These are phyloP conservation scores for Globisporangium irregulare DNA, from an alignment of 352 stramenopile species.

Conservation along the genomic window DNA sequence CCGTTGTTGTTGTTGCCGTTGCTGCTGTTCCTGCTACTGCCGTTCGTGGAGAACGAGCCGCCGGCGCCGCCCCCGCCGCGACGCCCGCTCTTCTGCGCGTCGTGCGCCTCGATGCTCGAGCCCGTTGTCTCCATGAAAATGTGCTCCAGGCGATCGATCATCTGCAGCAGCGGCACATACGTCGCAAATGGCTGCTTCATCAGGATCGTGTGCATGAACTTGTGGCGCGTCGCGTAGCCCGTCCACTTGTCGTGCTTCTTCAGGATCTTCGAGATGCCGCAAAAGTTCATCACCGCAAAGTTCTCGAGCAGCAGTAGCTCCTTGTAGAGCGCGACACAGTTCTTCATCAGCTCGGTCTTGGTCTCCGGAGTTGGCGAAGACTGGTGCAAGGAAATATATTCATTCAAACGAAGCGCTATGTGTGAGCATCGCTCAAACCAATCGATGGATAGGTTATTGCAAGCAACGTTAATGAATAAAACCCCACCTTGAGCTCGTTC, in stretches of 20 bases:
- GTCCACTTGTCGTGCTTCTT: constrained; percentile 92
- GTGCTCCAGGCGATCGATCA: constrained; percentile 85
- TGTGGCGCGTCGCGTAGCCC: constrained; percentile 87
- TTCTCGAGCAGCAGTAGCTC: constrained; percentile 85
- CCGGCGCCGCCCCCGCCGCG: constrained; percentile 23
- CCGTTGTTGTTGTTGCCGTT: neutral
- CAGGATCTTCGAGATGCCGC: constrained; percentile 88
- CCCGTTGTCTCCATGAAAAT: constrained; percentile 89
- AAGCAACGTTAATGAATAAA: constrained; percentile 2
- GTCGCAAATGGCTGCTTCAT: constrained; percentile 89
- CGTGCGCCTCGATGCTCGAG: constrained; percentile 82
- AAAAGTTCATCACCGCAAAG: constrained; percentile 90
- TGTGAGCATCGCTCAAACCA: neutral
- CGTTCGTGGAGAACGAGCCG: constrained; percentile 3
- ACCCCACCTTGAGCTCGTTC: constrained; percentile 51
- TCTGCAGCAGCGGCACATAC: constrained; percentile 78
- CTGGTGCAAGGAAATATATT: constrained; percentile 16
- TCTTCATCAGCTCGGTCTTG: constrained; percentile 80
- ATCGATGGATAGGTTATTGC: no score
- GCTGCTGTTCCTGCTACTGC: constrained; percentile 1
- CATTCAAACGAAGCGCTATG: neutral
- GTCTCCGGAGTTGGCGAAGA: constrained; percentile 40
- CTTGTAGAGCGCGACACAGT: constrained; percentile 83
- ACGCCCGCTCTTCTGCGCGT: constrained; percentile 55
- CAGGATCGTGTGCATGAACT: constrained; percentile 88